phyloP scores from a whole-genome alignment of 805 yeast genomes.

The Yamadazyma nakazawae region DNA sequence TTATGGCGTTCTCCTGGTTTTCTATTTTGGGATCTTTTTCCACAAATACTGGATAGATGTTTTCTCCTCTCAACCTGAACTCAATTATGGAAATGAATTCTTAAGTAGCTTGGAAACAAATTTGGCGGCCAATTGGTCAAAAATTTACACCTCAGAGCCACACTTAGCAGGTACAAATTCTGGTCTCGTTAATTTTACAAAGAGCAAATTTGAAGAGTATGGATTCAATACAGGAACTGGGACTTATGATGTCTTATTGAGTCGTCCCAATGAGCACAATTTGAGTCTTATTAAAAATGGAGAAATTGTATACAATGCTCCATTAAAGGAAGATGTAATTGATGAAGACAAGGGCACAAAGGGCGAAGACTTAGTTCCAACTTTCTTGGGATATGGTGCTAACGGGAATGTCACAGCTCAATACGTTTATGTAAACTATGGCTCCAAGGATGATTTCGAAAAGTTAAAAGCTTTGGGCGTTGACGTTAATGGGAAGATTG shows the following conservation, averaged over 20 bases:
- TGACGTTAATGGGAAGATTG: constrained; percentile 53
- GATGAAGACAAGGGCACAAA: constrained; percentile 38
- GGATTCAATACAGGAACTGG: constrained; percentile 52
- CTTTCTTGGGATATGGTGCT: constrained; percentile 64
- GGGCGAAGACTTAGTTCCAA: constrained; percentile 40
- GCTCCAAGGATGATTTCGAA: constrained; percentile 52
- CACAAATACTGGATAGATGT: too few relatives aligned
- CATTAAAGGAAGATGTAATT: constrained; percentile 47
- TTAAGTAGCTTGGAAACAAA: constrained; percentile 33
- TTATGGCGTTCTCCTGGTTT: too few relatives aligned
- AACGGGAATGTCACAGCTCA: constrained; percentile 56
- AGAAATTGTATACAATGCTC: constrained; percentile 43
- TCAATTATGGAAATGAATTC: constrained; percentile 10
- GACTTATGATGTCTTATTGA: constrained; percentile 55
- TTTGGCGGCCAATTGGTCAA: constrained; percentile 42
- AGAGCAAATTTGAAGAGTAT: constrained; percentile 44
- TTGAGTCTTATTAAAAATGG: constrained; percentile 34
- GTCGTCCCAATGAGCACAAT: constrained; percentile 47
- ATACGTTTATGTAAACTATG: constrained; percentile 62
- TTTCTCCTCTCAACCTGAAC: neutral
- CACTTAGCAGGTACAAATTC: constrained; percentile 48
- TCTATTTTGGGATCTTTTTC: too few relatives aligned
- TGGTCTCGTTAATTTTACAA: constrained; percentile 47
- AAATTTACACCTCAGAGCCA: constrained; percentile 38
- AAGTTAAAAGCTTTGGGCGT: constrained; percentile 37